Evolutionary conservation across 495 filamentous ascomycete species (phyloP).

Genomic region (Lasiosphaeria hispida): DNA sequence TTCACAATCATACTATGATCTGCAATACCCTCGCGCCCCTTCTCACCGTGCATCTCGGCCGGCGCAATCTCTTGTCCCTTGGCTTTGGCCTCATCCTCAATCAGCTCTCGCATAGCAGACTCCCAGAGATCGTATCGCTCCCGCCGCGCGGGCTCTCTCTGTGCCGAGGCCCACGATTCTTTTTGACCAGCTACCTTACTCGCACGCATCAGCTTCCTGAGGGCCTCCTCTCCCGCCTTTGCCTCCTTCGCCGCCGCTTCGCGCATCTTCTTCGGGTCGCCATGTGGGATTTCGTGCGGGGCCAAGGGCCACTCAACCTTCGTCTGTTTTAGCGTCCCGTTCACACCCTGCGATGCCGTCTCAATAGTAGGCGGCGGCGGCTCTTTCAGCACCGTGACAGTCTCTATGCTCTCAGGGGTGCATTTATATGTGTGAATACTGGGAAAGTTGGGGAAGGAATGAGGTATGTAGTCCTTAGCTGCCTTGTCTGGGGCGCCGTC

Average conservation of each 20-base stretch:
- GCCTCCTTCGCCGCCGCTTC: conserved; percentile 44
- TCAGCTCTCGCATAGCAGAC: conserved; percentile 38
- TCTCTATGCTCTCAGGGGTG: conserved; percentile 36
- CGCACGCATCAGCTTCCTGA: conserved; percentile 44
- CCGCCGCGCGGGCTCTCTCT: conserved; percentile 32
- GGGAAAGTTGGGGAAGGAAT: conserved; percentile 44
- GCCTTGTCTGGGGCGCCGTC: conserved; percentile 44
- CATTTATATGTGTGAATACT: conserved; percentile 47
- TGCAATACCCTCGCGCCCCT: conserved; percentile 40
- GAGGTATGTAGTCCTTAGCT: conserved; percentile 40
- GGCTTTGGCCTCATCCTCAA: conserved; percentile 49
- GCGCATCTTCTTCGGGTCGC: conserved; percentile 40
- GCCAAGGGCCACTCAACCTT: conserved; percentile 27
- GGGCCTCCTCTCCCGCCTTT: conserved; percentile 45
- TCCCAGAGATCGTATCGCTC: conserved; percentile 45
- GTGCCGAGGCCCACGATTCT: conserved; percentile 41
- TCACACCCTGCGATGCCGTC: conserved; percentile 12
- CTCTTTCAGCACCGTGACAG: conserved; percentile 25
- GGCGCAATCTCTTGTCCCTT: conserved; percentile 68
- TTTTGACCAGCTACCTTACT: conserved; percentile 49
- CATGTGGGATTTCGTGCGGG: conserved; percentile 31
- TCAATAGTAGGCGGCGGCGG: conserved; percentile 7
- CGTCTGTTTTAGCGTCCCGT: conserved; percentile 7
- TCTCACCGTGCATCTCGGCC: conserved; percentile 47
- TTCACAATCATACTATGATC: conserved; percentile 51